phyloP scores from a whole-genome alignment of 2,329 filamentous ascomycete genomes.

The Fusarium phyllophilum region DNA sequence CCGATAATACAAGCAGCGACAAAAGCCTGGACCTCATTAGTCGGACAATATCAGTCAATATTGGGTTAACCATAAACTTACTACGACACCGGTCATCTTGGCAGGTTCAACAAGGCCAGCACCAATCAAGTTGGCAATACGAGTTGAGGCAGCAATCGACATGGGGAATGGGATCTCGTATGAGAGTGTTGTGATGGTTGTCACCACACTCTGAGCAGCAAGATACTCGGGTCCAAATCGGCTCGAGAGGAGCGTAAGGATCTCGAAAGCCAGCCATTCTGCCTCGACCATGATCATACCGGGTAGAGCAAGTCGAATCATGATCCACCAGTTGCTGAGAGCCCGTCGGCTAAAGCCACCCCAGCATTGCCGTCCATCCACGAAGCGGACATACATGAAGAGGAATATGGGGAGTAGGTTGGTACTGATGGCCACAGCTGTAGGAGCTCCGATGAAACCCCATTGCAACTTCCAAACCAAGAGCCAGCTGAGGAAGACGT shows the following conservation, averaged over 20 bases:
- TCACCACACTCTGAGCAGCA: conserved; percentile 87
- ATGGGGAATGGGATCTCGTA: conserved; percentile 95
- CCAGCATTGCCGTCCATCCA: conserved; percentile 84
- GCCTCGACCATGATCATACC: conserved; percentile 95
- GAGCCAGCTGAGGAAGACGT: conserved; percentile 80
- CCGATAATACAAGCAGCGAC: conserved; percentile 76
- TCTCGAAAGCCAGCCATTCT: conserved; percentile 92
- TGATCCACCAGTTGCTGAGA: conserved; percentile 78
- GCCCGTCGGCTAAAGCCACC: conserved; percentile 78
- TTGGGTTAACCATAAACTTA: conserved; percentile 47
- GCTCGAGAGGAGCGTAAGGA: conserved; percentile 83
- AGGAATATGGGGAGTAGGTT: conserved; percentile 81
- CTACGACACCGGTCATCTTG: conserved; percentile 81
- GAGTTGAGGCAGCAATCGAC: conserved; percentile 86
- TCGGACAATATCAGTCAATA: no score
- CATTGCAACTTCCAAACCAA: conserved; percentile 77
- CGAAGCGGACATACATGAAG: conserved; percentile 79
- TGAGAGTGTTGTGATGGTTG: conserved; percentile 80
- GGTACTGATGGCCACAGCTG: conserved; percentile 82
- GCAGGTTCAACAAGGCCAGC: conserved; percentile 84
- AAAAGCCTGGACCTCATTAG: conserved; percentile 59
- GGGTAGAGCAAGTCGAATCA: conserved; percentile 88
- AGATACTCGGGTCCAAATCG: conserved; percentile 83
- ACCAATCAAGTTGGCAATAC: conserved; percentile 91
- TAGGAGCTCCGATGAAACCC: conserved; percentile 84